These are phyloP conservation scores for Amesomyces nigricolor DNA, from an alignment of 2,329 filamentous ascomycete species.

Conservation along the genomic window DNA sequence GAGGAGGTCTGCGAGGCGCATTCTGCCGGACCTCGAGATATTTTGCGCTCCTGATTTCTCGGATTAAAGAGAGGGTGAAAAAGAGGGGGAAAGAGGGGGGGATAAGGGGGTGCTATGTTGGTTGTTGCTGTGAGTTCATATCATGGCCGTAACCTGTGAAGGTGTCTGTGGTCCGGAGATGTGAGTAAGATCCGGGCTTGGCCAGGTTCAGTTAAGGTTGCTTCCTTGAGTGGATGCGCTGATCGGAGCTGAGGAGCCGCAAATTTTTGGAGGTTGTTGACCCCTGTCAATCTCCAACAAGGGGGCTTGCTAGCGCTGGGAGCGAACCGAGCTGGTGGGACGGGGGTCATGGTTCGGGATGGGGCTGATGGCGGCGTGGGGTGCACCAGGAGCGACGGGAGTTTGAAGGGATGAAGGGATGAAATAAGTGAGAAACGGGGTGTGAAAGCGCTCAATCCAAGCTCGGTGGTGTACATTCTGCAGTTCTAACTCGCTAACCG, in stretches of 20 bases:
- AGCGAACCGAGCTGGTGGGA: slow-evolving; percentile 11
- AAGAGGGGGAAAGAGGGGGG: too few relatives aligned
- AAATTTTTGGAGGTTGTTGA: slow-evolving; percentile 13
- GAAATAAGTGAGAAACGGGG: too few relatives aligned
- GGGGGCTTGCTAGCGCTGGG: slow-evolving; percentile 19
- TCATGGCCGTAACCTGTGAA: background rate
- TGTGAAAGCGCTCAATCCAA: too few relatives aligned
- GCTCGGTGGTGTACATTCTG: too few relatives aligned
- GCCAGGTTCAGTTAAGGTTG: background rate
- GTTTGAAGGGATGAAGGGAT: too few relatives aligned
- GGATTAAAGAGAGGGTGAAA: too few relatives aligned
- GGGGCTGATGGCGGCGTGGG: background rate
- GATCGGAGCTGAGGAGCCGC: slow-evolving; percentile 6
- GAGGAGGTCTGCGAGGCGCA: slow-evolving; percentile 58
- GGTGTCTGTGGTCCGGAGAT: background rate
- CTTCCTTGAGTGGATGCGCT: background rate
- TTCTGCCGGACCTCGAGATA: slow-evolving; percentile 29
- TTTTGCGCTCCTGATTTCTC: too few relatives aligned
- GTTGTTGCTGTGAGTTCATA: background rate
- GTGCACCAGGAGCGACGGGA: too few relatives aligned
- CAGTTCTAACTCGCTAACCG: too few relatives aligned
- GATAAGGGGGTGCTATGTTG: background rate
- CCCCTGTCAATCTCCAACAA: slow-evolving; percentile 5
- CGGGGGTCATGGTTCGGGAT: slow-evolving; percentile 2
- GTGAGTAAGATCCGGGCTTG: background rate